phyloP scores from a whole-genome alignment of 345 rosid species.

The Hibiscus mutabilis region DNA sequence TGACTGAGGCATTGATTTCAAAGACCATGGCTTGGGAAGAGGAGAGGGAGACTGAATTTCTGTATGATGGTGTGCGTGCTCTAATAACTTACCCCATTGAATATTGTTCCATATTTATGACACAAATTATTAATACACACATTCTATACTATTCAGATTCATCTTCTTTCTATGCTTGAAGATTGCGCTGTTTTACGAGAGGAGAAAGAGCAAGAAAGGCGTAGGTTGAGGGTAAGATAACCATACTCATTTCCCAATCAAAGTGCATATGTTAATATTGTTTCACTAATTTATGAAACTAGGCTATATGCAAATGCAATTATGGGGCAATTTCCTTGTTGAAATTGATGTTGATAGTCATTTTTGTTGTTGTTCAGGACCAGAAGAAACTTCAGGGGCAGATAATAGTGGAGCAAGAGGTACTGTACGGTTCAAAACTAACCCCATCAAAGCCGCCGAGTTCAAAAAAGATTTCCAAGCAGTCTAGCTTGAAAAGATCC shows the following conservation, averaged over 20 bases:
- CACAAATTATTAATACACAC: constrained; percentile 8
- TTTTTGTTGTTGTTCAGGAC: constrained; percentile 42
- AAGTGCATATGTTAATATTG: background rate
- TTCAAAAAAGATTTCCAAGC: constrained; percentile 64
- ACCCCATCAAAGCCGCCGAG: constrained; percentile 81
- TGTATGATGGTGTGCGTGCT: constrained; percentile 84
- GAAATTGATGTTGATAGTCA: background rate
- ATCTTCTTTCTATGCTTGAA: constrained; percentile 84
- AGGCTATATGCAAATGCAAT: background rate
- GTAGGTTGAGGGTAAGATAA: constrained; percentile 67
- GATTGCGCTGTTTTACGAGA: constrained; percentile 62
- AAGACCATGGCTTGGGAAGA: constrained; percentile 85
- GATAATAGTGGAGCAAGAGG: constrained; percentile 87
- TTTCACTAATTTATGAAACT: background rate
- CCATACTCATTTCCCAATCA: constrained; percentile 1
- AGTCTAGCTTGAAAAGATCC: constrained; percentile 59
- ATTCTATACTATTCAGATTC: constrained; percentile 43
- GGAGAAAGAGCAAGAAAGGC: constrained; percentile 95
- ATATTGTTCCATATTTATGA: background rate
- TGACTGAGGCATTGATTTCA: constrained; percentile 80
- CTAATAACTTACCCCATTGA: background rate
- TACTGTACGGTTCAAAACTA: constrained; percentile 88
- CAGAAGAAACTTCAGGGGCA: constrained; percentile 97
- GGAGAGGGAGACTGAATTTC: constrained; percentile 70
- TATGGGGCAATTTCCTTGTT: background rate